Evolutionary conservation across 2,329 filamentous ascomycete genomes (phyloP).

Genomic region (Aureobasidium sp.): DNA sequence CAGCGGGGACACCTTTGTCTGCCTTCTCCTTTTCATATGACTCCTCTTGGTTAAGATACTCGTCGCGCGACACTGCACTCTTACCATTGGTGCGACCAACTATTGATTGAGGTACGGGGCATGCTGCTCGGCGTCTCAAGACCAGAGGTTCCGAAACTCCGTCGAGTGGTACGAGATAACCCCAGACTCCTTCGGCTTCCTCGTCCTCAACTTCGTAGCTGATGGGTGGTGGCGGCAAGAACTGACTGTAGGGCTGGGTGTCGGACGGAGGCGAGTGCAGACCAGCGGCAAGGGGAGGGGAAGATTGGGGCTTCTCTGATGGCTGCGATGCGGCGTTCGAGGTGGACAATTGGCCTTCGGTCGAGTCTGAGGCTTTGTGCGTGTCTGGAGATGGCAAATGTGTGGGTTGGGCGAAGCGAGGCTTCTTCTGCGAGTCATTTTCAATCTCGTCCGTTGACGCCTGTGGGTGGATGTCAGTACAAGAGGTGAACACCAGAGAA

Average conservation of each 20-base stretch:
- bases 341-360: conserved; percentile 61
- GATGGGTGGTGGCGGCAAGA: conserved; percentile 59
- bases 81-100: conserved; percentile 28
- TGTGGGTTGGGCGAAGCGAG: conserved; percentile 56
- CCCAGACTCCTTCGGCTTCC: conserved; percentile 81
- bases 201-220: conserved; percentile 82
- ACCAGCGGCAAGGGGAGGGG: conserved; percentile 23
- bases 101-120: conserved; percentile 46
- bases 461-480: conserved; percentile 28
- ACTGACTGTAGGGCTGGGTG: conserved; percentile 75
- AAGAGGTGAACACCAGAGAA: background rate
- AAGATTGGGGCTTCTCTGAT: conserved; percentile 40
- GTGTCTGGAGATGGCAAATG: conserved; percentile 79
- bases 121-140: conserved; percentile 63
- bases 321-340: conserved; percentile 58
- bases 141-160: conserved; percentile 51
- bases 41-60: conserved; percentile 54
- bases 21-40: conserved; percentile 46
- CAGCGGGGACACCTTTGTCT: conserved; percentile 51
- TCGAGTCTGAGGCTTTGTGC: conserved; percentile 54
- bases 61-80: conserved; percentile 39
- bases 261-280: conserved; percentile 62
- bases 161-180: conserved; percentile 78
- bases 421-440: conserved; percentile 62
- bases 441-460: conserved; percentile 54